Base-by-base conservation (phyloP, 2,329 filamentous ascomycete species). In the Xylaria hypoxylon region DNA sequence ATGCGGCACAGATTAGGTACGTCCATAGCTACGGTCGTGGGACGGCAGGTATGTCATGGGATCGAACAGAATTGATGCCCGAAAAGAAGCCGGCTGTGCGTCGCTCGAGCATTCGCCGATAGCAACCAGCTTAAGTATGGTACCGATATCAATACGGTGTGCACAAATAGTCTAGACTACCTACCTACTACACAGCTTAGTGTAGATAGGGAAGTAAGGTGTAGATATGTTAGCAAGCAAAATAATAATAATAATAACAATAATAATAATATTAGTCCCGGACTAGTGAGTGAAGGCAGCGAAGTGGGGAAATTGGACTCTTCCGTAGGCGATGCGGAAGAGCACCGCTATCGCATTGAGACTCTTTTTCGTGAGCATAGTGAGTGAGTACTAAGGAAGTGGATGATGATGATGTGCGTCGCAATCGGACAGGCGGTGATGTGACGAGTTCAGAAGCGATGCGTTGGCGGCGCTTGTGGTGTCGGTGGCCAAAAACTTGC, bases 371-470 rank as follows among this genome's bases (percentile, higher is more conserved):
- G 24, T 40, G 33, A 11, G 24, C 45, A 28, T 15, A 48, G 11
- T 28, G 10, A 17, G 47, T 28, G 35, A 38, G 35, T 38, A 38
- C 35, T 42, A 7, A 15, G 22, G 24, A 8, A 28, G 52, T 19
- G n/a, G 15, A 55, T 26, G 45, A 52, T 50, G 44, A 50, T 55
- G 48, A 65, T 58, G 67, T 64, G 61, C 65, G 64, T 69, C 44
- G 67, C 67, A 69, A 47, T 59, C 59, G 65, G 58, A 68, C 62
- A 65, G 58, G 67, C 62, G 65, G 66, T 70, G 65, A 68, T 70
- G 68, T 68, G 65, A 70, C 57, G 68, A 57, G 57, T 62, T 65
- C n/a, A 61, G 59, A 61, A 65, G 52, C 50, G 65, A 66, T 70
- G 68, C 59, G 65, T 61, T 68, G 68, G 65, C 65, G 66, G 63